A percentile compares a stretch with the other conserved stretches of the same genome.
Conservation (phyloP, 805 yeast species). For the Saturnispora saitoi region DNA sequence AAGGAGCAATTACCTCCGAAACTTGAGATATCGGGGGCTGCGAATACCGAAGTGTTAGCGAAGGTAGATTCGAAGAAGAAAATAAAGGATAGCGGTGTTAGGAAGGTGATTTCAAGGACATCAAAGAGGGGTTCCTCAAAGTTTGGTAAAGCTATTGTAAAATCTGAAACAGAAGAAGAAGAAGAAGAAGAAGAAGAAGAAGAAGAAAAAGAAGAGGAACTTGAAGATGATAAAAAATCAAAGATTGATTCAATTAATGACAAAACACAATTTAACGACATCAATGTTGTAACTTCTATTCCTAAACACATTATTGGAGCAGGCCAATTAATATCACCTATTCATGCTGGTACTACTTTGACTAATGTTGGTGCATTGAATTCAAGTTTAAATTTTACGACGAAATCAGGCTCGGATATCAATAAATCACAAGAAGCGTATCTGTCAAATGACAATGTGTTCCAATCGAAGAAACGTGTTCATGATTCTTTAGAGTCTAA, state of each 20-base stretch:
- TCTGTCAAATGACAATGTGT: constrained; percentile 3
- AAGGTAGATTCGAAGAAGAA: neutral
- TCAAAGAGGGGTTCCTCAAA: too few relatives aligned
- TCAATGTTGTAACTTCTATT: too few relatives aligned
- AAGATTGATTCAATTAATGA: too few relatives aligned
- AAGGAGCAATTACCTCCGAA: neutral
- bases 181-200: too few relatives aligned
- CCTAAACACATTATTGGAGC: too few relatives aligned
- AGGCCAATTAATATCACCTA: too few relatives aligned
- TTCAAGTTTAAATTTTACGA: neutral
- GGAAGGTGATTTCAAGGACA: neutral
- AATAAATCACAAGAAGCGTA: neutral
- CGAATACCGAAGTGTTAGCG: neutral
- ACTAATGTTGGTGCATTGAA: too few relatives aligned
- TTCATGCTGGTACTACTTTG: neutral
- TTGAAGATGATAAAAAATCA: too few relatives aligned
- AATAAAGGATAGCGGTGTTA: neutral
- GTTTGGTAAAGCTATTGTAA: too few relatives aligned
- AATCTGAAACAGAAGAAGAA: neutral
- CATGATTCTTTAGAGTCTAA: too few relatives aligned
- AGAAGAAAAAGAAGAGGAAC: too few relatives aligned
- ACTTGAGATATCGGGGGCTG: neutral
- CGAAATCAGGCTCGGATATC: neutral
- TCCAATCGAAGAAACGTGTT: neutral
- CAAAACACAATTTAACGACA: too few relatives aligned